Evolutionary conservation across 495 filamentous ascomycete species (phyloP).

Genomic region (Oidiodendron maius): DNA sequence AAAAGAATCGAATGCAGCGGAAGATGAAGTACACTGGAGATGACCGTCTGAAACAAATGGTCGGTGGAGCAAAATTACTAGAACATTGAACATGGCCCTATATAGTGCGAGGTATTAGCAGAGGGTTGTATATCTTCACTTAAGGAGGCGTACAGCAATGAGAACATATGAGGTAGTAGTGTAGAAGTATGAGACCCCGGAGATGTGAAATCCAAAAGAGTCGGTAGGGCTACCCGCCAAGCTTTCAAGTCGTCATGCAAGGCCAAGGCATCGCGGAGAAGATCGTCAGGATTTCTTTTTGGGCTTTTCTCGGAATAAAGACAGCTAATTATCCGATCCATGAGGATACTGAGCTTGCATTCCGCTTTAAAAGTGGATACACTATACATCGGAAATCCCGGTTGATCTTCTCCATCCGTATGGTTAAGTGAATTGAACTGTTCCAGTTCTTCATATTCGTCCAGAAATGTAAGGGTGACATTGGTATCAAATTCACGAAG

Average conservation of each 20-base stretch:
- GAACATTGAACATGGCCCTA: slow-evolving; percentile 17
- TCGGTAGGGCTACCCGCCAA: slow-evolving; percentile 18
- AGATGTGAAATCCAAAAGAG: slow-evolving; percentile 11
- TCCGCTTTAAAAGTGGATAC: slow-evolving; percentile 23
- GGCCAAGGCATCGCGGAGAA: background rate
- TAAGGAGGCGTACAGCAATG: slow-evolving; percentile 14
- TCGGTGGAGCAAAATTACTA: slow-evolving; percentile 20
- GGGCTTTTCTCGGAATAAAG: slow-evolving; percentile 21
- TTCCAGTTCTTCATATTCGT: slow-evolving; percentile 10
- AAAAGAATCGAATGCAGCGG: slow-evolving; percentile 22
- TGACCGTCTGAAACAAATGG: slow-evolving; percentile 20
- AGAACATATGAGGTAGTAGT: slow-evolving; percentile 19
- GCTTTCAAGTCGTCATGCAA: slow-evolving; percentile 7
- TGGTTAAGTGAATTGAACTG: background rate
- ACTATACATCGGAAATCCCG: background rate
- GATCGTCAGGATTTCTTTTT: slow-evolving; percentile 15
- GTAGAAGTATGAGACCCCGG: background rate
- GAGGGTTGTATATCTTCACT: slow-evolving; percentile 9
- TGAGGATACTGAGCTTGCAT: slow-evolving; percentile 23
- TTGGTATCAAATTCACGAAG: background rate
- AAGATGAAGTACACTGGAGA: slow-evolving; percentile 14
- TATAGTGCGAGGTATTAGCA: slow-evolving; percentile 4
- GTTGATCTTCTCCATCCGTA: background rate
- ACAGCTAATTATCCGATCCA: slow-evolving; percentile 20
- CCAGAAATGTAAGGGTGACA: background rate